phyloP scores from a whole-genome alignment of 371 early-diverging fungal species.

The Rhizopus arrhizus region DNA sequence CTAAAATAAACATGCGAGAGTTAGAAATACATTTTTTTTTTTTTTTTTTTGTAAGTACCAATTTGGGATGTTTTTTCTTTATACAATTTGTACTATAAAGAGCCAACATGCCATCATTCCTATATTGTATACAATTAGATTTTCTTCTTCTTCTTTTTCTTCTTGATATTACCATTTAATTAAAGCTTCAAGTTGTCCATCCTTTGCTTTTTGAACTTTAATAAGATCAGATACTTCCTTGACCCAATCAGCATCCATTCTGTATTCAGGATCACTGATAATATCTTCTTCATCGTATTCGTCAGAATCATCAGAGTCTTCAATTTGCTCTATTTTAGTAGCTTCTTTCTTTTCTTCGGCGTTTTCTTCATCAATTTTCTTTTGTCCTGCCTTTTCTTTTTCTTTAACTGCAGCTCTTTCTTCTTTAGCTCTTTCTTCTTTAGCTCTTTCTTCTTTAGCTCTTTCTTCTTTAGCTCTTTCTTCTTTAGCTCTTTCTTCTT shows the following conservation, averaged over 20 bases:
- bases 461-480: background rate
- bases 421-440: background rate
- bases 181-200: background rate
- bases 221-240: background rate
- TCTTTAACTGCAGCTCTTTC: background rate
- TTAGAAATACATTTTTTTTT: background rate
- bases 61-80: background rate
- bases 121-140: background rate
- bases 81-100: background rate
- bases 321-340: background rate
- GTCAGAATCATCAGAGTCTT: background rate
- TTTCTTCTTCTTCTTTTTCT: too few species aligned
- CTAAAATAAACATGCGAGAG: background rate
- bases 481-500: background rate
- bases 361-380: background rate
- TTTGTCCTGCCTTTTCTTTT: background rate
- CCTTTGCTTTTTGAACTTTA: background rate
- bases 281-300: constrained; percentile 1
- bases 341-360: background rate
- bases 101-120: background rate
- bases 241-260: background rate
- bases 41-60: background rate
- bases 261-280: background rate
- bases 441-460: background rate
- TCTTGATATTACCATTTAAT: background rate